Base-by-base conservation (phyloP, 495 filamentous ascomycete genomes). In the Penicillium psychrofluorescens region DNA sequence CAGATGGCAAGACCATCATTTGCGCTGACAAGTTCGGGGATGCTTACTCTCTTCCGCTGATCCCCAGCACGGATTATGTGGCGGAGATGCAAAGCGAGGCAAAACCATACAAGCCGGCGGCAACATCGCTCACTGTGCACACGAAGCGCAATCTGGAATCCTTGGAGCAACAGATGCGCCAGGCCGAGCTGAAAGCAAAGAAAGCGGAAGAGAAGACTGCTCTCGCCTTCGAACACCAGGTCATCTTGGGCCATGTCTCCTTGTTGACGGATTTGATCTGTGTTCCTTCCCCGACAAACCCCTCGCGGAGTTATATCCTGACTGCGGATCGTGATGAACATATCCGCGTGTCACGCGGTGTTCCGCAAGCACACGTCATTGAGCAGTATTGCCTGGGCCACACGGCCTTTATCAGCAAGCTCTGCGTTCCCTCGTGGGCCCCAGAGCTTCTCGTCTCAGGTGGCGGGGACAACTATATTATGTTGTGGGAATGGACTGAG, bases 311-410 rank as follows among this genome's bases (percentile, higher is more conserved):
- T 35, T 95, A 91, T 59, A 84, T 97, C 48, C 58, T 98, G 49
- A 95, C 90, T 7, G 84, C 83, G 13, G 92, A 98, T 67, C 81
- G 92, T 43, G 92, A 98, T 70, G 92, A 98, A 71, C 94, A 97
- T 59, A 95, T 98, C 54, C 88, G 92, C 41, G 74, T 98, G 8
- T 92, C 91, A 22, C 76, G 92, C 44, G 86, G 82, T 4, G 68
- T 80, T 13, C 89, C 90, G 7, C 88, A 97, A 63, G 71, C 85
- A 4, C 85, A 95, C 56, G 68, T 97, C 46, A 94, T 95, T 59
- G 92, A 97, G 58, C 72, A 72, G 2, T 95, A 83, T 59, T 95
- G 90, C 53, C 71, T 95, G 11, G 91, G 90, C 1, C 92, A 98
- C 55, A 78, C 72, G 37, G 74, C 86, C 28, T 95, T 96, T 57